Conservation (phyloP, 2,329 filamentous ascomycete species). For the Sphaerulina musiva region DNA sequence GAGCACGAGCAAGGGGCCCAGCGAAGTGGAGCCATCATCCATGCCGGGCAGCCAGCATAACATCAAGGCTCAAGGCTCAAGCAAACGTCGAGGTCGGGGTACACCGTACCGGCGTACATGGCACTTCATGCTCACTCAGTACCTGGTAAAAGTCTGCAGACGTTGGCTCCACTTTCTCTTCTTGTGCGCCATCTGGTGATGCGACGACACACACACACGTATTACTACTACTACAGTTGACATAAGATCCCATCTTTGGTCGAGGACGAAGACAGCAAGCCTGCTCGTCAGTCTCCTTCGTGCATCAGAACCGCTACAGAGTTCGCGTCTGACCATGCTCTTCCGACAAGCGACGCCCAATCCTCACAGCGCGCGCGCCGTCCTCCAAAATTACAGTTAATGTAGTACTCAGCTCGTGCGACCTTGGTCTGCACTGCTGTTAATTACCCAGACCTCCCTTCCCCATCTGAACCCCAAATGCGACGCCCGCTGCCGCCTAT, state of each 20-base stretch:
- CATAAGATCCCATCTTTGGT: constrained; percentile 4
- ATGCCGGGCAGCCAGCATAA: no score
- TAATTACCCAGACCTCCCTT: background rate
- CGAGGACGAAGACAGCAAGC: constrained; percentile 4
- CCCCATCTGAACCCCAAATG: constrained; percentile 3
- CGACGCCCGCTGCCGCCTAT: constrained; percentile 12
- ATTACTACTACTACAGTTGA: constrained; percentile 13
- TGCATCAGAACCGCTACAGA: constrained; percentile 2
- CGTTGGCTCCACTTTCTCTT: background rate
- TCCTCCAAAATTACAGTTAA: constrained; percentile 3
- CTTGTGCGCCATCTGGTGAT: background rate
- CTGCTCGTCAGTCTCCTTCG: constrained; percentile 3
- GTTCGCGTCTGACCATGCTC: background rate
- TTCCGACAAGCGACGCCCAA: background rate
- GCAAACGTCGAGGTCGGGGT: no score
- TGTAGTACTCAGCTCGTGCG: background rate
- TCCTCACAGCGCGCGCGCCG: background rate
- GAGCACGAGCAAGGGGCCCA: no score
- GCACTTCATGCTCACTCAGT: no score
- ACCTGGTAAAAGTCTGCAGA: background rate
- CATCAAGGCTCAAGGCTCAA: no score
- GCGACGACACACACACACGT: constrained; percentile 1
- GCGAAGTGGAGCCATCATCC: no score
- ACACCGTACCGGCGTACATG: no score
- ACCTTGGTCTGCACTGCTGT: constrained; percentile 1